Conservation (phyloP, 2,329 filamentous ascomycete genomes). For the Fusarium sarcochroum region DNA sequence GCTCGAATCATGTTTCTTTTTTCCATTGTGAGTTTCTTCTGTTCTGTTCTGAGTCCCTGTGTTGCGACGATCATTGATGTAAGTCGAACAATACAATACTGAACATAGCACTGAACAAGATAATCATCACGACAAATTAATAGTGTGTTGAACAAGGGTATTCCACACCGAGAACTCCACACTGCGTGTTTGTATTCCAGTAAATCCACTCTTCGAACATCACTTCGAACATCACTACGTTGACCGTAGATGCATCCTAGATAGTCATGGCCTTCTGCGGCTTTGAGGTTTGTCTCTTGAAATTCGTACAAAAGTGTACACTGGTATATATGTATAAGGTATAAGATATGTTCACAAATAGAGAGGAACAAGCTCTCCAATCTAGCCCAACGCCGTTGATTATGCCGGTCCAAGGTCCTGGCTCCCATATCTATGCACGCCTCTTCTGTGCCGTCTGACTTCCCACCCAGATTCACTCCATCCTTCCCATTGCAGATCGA, state of each 20-base stretch:
- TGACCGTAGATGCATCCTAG: no score
- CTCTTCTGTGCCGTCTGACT: constrained; percentile 31
- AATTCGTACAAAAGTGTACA: no score
- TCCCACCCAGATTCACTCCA: constrained; percentile 49
- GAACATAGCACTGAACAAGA: background rate
- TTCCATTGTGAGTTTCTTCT: background rate
- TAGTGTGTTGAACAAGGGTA: background rate
- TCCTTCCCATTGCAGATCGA: constrained; percentile 55
- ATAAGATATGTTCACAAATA: no score
- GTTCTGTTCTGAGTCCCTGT: background rate
- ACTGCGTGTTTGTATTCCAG: background rate
- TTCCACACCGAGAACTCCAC: background rate
- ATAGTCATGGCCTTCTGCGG: no score
- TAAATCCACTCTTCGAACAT: background rate
- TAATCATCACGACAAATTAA: background rate
- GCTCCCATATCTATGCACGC: constrained; percentile 8
- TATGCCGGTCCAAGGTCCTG: no score
- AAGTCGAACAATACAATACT: background rate
- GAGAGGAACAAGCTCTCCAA: background rate
- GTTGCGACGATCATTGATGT: background rate
- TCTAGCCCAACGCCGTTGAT: no score
- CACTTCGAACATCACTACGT: background rate
- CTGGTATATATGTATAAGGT: no score
- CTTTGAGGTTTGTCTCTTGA: no score
- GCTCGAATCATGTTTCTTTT: background rate